Percentiles rank a stretch among this genome's conserved stretches.
phyloP scores from a whole-genome alignment of 2,329 filamentous ascomycete genomes.

The Dothistroma septosporum region DNA sequence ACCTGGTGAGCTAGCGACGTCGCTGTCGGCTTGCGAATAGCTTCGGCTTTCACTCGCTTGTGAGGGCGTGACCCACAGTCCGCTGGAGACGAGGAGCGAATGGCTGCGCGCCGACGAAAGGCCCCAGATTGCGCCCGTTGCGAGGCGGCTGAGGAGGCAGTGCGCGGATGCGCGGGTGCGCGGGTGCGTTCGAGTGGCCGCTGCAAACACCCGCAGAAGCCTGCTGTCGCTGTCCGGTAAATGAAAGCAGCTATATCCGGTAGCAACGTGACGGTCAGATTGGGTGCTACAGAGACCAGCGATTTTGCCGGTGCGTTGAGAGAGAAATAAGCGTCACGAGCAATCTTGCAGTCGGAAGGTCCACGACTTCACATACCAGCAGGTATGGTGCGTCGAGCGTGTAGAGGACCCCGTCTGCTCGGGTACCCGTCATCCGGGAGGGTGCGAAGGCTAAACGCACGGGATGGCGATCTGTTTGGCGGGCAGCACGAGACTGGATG shows the following conservation, averaged over 20 bases:
- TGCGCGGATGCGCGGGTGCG: too few relatives aligned
- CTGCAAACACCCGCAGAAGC: not conserved
- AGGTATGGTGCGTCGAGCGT: not conserved
- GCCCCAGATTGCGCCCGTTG: conserved; percentile 6
- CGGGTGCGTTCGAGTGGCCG: not conserved
- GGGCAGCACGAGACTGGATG: not conserved
- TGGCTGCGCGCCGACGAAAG: conserved; percentile 6
- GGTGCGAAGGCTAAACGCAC: conserved; percentile 7
- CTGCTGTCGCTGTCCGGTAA: conserved; percentile 1
- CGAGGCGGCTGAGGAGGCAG: not conserved
- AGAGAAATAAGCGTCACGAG: not conserved
- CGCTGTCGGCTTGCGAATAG: conserved; percentile 4
- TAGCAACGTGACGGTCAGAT: not conserved
- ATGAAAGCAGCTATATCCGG: conserved; percentile 4
- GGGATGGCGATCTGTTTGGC: conserved; percentile 1
- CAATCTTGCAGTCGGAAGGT: not conserved
- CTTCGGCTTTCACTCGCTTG: conserved; percentile 14
- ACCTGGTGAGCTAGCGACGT: conserved; percentile 6
- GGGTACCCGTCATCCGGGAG: conserved; percentile 8
- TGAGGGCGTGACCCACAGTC: conserved; percentile 3
- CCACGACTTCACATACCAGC: conserved; percentile 4
- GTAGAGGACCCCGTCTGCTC: conserved; percentile 1
- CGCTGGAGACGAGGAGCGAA: not conserved
- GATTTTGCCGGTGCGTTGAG: not conserved
- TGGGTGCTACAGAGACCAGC: not conserved